Evolutionary conservation across 768 basidiomycete species (phyloP), one percentile per base, ranked within the genome.

Genomic region (Strobilomyces echinocephalus): DNA sequence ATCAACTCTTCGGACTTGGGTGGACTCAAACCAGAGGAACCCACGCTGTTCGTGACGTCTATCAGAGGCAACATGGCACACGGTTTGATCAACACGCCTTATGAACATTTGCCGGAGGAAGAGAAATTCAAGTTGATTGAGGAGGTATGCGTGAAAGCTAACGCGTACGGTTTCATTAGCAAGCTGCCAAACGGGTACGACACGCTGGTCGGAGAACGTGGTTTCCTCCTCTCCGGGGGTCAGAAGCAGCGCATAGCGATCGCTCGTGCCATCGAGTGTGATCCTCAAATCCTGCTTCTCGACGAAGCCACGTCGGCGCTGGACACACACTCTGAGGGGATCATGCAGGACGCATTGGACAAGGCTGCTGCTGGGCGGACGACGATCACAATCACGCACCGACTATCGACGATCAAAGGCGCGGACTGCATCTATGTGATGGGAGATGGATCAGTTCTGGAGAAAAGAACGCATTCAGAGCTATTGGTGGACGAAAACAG

Each of bases 241-340:
- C 91, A 92, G 73, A 92, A 92, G 69, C 77, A 95, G 64, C 88
- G 92, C 63, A 76, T 93, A 36, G 92, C 91, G 3, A 95, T 94
- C 63, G 92, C 92, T 33, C 85, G 90, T 44, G 89, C 90, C 5
- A 91, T 92, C 61, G 90, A 93, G 43, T 46, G 88, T 4, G 87
- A 94, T 68, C 91, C 91, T 3, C 77, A 81, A 33, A 88, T 95
- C 54, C 72, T 95, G 20, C 77, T 95, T n/a, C 79, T 95, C 43
- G 92, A 95, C 56, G 92, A 95, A 60, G 90, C 88, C 10, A 94
- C 91, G 1, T 84, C 83, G 57, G 92, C 91, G 35, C 77, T 94
- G n/a, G 92, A 94, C 71, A 91, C 91, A 0, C 88, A 88, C 60
- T 88, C 88, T 3, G 85, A 87, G 64, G 91, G 90, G 53, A 78